A percentile compares a stretch with the other conserved stretches of the same genome.
These are phyloP conservation scores for Scheffersomyces stambukii DNA, from an alignment of 1,139 yeast genomes.

Conservation along the genomic window DNA sequence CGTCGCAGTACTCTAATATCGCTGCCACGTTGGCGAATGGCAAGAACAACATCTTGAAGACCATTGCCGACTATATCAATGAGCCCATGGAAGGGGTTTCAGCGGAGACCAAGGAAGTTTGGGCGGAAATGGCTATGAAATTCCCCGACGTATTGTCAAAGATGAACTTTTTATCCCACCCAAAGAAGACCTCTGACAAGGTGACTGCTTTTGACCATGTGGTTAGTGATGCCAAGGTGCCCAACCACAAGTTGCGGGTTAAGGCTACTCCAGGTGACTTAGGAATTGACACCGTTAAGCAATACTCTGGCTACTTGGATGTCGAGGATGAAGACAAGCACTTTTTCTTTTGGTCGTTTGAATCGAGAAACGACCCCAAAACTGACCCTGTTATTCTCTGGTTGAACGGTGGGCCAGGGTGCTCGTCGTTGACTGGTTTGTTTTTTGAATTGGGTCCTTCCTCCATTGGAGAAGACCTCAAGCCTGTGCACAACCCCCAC, in stretches of 20 bases:
- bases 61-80: conserved; percentile 37
- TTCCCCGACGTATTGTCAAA: conserved; percentile 51
- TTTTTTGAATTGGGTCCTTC: conserved; percentile 44
- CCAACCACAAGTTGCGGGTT: conserved; percentile 59
- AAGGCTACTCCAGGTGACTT: conserved; percentile 55
- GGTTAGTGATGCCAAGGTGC: conserved; percentile 41
- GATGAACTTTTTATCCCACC: conserved; percentile 47
- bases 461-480: conserved; percentile 28
- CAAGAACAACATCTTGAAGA: conserved; percentile 17
- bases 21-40: conserved; percentile 15
- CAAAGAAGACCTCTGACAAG: conserved; percentile 31
- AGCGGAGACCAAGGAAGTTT: conserved; percentile 44
- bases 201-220: conserved; percentile 53
- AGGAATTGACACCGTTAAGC: conserved; percentile 76
- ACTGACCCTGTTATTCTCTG: conserved; percentile 43
- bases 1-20: conserved; percentile 6
- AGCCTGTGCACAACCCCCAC: conserved; percentile 37
- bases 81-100: conserved; percentile 46
- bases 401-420: conserved; percentile 48
- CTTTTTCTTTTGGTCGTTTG: conserved; percentile 44
- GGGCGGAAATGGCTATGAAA: conserved; percentile 58
- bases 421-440: conserved; percentile 41
- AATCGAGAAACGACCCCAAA: conserved; percentile 42
- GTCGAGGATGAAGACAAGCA: conserved; percentile 82
- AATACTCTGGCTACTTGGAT: conserved; percentile 85